Percentiles rank a stretch among this genome's conserved stretches.
These are phyloP conservation scores for Pisolithus sp. DNA, from an alignment of 768 basidiomycete genomes.

Conservation along the genomic window DNA sequence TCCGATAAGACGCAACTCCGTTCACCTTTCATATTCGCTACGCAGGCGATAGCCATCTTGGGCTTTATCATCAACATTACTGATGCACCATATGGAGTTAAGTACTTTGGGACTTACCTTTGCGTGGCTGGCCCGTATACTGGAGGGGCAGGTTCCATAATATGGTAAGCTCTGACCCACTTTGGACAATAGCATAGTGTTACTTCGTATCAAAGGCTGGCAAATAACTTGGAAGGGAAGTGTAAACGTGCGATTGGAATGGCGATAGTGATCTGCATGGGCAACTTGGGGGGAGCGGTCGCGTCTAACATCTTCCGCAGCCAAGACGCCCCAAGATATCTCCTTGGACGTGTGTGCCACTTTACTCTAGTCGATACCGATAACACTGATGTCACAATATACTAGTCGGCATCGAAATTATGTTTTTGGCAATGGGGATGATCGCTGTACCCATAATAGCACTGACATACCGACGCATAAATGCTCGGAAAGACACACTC, in stretches of 20 bases:
- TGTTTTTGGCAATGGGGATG: too few relatives aligned
- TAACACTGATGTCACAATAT: too few relatives aligned
- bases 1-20: conserved; percentile 53
- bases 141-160: conserved; percentile 49
- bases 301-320: conserved; percentile 55
- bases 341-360: conserved; percentile 48
- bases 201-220: conserved; percentile 1
- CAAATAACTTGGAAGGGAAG: conserved; percentile 34
- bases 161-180: conserved; percentile 38
- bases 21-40: conserved; percentile 52
- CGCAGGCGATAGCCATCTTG: conserved; percentile 42
- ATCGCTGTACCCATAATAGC: too few relatives aligned
- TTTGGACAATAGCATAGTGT: not conserved
- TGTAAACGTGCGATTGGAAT: conserved; percentile 62
- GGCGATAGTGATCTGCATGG: conserved; percentile 61
- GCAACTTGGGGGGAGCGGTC: conserved; percentile 57
- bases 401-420: too few relatives aligned
- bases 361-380: too few relatives aligned
- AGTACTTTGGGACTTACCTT: conserved; percentile 68
- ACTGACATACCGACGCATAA: too few relatives aligned
- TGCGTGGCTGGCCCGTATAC: conserved; percentile 54
- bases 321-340: conserved; percentile 51
- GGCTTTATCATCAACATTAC: conserved; percentile 61
- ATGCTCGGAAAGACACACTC: too few relatives aligned
- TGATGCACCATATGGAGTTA: conserved; percentile 43